Conservation (phyloP, 768 basidiomycete genomes). For the Trametes meyenii region DNA sequence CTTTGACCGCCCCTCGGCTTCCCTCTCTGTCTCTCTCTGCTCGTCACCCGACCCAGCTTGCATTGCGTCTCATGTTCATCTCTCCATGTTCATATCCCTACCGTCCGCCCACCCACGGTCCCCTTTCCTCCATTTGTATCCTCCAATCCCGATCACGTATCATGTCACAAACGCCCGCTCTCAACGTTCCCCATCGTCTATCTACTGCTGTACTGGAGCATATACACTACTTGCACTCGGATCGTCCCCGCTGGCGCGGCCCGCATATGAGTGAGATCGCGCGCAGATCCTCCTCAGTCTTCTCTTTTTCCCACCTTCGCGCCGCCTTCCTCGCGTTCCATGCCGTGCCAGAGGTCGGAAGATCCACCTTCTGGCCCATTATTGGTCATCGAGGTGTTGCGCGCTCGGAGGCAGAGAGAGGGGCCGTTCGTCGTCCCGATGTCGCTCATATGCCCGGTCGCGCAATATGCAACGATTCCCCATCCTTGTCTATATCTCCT, state of each 20-base stretch:
- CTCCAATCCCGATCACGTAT: background rate
- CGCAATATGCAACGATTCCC: too few relatives aligned
- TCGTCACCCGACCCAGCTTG: background rate
- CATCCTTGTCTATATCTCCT: too few relatives aligned
- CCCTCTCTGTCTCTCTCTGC: background rate
- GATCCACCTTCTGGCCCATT: too few relatives aligned
- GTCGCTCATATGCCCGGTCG: too few relatives aligned
- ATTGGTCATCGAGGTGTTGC: too few relatives aligned
- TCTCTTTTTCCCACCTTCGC: too few relatives aligned
- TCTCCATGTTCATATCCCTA: background rate
- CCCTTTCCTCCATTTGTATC: background rate
- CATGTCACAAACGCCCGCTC: conserved; percentile 4
- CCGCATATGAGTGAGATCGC: conserved; percentile 7
- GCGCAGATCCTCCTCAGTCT: background rate
- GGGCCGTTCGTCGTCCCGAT: too few relatives aligned
- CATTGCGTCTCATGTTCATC: background rate
- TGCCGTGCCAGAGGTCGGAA: too few relatives aligned
- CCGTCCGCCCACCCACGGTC: background rate
- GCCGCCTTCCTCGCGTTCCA: too few relatives aligned
- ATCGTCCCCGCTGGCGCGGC: conserved; percentile 2
- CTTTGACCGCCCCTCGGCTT: background rate
- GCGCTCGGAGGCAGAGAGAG: too few relatives aligned
- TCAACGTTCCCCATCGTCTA: conserved; percentile 15
- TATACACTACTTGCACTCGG: conserved; percentile 25
- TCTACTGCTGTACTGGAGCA: conserved; percentile 24